Conservation (phyloP, 2,329 filamentous ascomycete species). For the Chlorencoelia australis region DNA sequence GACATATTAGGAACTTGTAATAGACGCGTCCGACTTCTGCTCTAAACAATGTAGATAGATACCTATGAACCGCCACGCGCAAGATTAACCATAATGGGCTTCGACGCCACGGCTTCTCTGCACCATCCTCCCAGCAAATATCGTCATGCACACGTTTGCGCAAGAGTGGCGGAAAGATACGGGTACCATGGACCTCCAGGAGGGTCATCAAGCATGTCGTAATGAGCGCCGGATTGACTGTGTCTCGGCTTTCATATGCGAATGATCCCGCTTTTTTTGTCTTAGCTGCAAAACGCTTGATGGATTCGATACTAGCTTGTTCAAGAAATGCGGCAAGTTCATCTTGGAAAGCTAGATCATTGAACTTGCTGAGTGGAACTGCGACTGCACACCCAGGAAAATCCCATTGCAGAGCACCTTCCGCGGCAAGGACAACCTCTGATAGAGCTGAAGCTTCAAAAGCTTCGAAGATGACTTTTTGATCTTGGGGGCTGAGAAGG, state of each 20-base stretch:
- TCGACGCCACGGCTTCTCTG: slow-evolving; percentile 49
- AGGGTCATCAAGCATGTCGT: slow-evolving; percentile 50
- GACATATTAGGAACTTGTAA: slow-evolving; percentile 48
- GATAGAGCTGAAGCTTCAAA: slow-evolving; percentile 50
- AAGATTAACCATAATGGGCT: slow-evolving; percentile 51
- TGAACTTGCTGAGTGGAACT: slow-evolving; percentile 33
- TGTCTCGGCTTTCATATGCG: slow-evolving; percentile 47
- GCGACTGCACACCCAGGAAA: slow-evolving; percentile 47
- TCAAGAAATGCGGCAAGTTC: slow-evolving; percentile 43
- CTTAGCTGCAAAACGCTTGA: slow-evolving; percentile 42
- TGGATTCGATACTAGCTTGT: slow-evolving; percentile 41
- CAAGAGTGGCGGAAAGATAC: slow-evolving; percentile 30
- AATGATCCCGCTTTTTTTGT: slow-evolving; percentile 40
- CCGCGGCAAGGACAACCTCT: slow-evolving; percentile 39
- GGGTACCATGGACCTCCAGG: slow-evolving; percentile 42
- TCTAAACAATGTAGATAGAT: slow-evolving; percentile 34
- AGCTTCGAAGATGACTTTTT: slow-evolving; percentile 41
- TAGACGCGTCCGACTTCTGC: slow-evolving; percentile 33
- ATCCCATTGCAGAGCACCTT: slow-evolving; percentile 43
- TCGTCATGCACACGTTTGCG: slow-evolving; percentile 53
- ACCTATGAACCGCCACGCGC: slow-evolving; percentile 45
- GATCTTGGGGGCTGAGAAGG: slow-evolving; percentile 8
- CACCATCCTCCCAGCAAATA: slow-evolving; percentile 37
- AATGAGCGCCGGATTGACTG: slow-evolving; percentile 45
- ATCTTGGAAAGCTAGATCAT: slow-evolving; percentile 34